Evolutionary conservation across 208 protist species (phyloP), one percentile per base, ranked within the genome.

Genomic region (Phytomonas sp.): DNA sequence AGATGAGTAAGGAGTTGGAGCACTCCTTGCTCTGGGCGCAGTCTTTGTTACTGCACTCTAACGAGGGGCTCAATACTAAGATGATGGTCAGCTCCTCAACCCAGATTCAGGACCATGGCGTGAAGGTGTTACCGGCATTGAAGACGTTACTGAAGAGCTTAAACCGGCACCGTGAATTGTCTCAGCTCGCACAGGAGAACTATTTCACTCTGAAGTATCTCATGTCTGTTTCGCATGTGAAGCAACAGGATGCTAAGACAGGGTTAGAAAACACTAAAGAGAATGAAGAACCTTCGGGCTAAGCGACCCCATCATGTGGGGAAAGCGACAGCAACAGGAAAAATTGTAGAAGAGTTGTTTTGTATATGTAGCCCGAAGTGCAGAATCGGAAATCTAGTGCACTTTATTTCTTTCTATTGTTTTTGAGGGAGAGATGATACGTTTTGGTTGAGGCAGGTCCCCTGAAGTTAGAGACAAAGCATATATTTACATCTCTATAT

Each of bases 171-270:
- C 76, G 80, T 33, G 70, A 79, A 59, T 66, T 96, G 59, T 79
- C 72, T 36, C 75, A 90, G 62, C 74, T 93, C 60, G 86, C 87
- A 13, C 78, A 82, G 53, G 91, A 94, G 70, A 96, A 96, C 64
- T 93, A 91, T 77, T 93, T 91, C 61, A 89, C 91, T 32, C 65
- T 96, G 72, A 80, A 81, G 72, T 96, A 96, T 74, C 82, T 96
- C 34, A 76, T 84, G 31, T 84, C 94, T 70, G 80, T 85, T 63
- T 77, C 87, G 6, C 76, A 75, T 26, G 87, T 94, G 85, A 81
- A 79, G 67, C 83, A 77, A 61, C 69, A 83, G 37, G 68, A 75
- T 29, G 66, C 87, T 67, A 62, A 83, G 51, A 64, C 75, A 29
- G 43, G 71, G 7, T 66, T 68, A 32, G 70, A 74, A 0, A 72